Base-by-base conservation (phyloP, 202 grass and related monocot species). In the Bolboschoenoplectus hybrid region DNA sequence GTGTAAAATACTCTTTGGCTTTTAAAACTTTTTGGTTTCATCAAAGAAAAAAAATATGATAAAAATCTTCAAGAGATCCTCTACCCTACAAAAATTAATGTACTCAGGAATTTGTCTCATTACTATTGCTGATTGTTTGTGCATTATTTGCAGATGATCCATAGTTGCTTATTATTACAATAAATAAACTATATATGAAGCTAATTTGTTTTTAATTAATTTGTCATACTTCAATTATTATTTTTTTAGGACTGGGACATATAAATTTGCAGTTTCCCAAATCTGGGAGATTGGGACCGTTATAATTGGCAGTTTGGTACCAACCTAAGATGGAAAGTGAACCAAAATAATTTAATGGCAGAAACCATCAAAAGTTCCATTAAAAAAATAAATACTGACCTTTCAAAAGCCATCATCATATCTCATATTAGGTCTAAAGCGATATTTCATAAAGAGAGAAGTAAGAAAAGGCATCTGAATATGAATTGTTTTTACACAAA, bases 241-340 rank as follows among this genome's bases (percentile, higher is more conserved):
- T 17, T 44, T 35, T 57, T 17, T 51, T 36, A 1, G 51, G 35
- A 32, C 34, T 16, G 1, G 34, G 32, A 13, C 11, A 67, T 67
- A 43, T n/a, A 74, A 32, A 13, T 65, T 63, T 87, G 67, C 67
- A 87, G 39, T 39, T 82, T 81, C 39, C 64, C 40, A 46, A 16
- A 63, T 74, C 3, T 76, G 55, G 68, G 39, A 75, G 11, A 76
- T 1, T 69, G 63, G 63, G 39, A 47, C 52, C 20, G 52, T 60
- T 72, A 70, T 72, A 8, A 40, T n/a, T 73, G 46, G 52, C 57
- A 5, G 52, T 74, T 73, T 64, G 49, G 60, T 46, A 51, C 63
- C 32, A 68, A 83, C 47, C 81, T 83, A 84, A 35, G 81, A 84
- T 49, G 13, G 75, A 79, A 41, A 58, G 75, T 56, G 52, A 56